A percentile compares a stretch with the other conserved stretches of the same genome.
Evolutionary conservation across 129 eudicot genomes (phyloP).

Genomic region (Artemisia tridentata): DNA sequence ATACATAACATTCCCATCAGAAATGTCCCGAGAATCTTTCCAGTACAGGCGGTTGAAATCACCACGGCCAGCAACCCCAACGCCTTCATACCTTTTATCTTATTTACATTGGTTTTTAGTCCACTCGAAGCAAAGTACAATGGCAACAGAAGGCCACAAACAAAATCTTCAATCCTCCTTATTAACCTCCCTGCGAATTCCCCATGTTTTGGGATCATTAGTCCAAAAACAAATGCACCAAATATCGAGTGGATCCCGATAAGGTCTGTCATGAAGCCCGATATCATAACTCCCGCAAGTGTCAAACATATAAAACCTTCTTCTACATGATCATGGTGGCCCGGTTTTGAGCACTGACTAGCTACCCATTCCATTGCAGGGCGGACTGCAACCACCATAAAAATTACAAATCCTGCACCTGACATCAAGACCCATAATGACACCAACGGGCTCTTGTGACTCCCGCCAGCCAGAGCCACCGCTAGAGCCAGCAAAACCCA

Average conservation of each 20-base stretch:
- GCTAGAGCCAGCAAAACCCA: constrained; percentile 78
- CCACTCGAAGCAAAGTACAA: constrained; percentile 81
- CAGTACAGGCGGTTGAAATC: constrained; percentile 58
- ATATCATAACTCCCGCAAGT: constrained; percentile 55
- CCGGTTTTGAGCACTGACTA: constrained; percentile 18
- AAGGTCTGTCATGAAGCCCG: constrained; percentile 61
- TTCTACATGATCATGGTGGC: constrained; percentile 31
- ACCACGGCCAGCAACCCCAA: constrained; percentile 72
- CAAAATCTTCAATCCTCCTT: constrained; percentile 59
- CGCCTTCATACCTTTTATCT: constrained; percentile 41
- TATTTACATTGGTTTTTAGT: constrained; percentile 54
- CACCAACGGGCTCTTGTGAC: constrained; percentile 47
- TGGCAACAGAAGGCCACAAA: constrained; percentile 60
- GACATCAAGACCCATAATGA: constrained; percentile 56
- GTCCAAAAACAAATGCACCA: constrained; percentile 70
- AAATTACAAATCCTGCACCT: constrained; percentile 46
- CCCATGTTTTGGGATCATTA: constrained; percentile 57
- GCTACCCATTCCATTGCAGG: constrained; percentile 57
- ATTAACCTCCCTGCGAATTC: constrained; percentile 51
- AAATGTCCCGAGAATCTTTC: constrained; percentile 67
- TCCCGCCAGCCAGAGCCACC: constrained; percentile 58
- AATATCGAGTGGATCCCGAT: constrained; percentile 77
- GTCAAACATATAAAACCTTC: constrained; percentile 57
- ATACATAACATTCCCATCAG: constrained; percentile 43
- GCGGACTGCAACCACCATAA: constrained; percentile 44